phyloP scores from a whole-genome alignment of 495 filamentous ascomycete species.

The Aspergillus panamensis region DNA sequence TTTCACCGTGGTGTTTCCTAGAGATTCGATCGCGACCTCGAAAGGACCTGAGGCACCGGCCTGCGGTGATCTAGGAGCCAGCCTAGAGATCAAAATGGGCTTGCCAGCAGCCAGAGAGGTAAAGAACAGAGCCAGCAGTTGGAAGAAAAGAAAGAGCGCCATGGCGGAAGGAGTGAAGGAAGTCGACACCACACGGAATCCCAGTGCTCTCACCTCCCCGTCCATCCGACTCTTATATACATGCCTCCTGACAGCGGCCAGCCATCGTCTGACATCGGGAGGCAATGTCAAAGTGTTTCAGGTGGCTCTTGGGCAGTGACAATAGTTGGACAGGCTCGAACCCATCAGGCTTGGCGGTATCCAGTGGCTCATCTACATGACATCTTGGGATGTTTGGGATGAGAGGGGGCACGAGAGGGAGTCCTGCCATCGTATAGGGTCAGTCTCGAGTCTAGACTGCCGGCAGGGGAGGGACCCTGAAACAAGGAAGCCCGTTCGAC shows the following conservation, averaged over 20 bases:
- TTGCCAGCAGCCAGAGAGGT: constrained; percentile 22
- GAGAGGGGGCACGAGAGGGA: background rate
- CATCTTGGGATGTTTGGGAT: background rate
- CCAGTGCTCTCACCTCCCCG: background rate
- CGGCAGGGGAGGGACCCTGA: background rate
- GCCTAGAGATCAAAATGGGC: constrained; percentile 21
- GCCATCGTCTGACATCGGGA: background rate
- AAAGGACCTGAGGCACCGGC: constrained; percentile 11
- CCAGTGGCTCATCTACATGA: background rate
- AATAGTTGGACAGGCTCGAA: background rate
- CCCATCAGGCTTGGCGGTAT: background rate
- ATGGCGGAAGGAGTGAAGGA: constrained; percentile 15
- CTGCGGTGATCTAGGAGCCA: constrained; percentile 16
- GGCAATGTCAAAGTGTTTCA: background rate
- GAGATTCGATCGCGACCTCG: constrained; percentile 14
- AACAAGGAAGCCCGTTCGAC: constrained; percentile 6
- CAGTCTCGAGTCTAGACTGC: no score
- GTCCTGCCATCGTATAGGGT: no score
- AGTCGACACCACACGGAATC: no score
- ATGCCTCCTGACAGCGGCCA: background rate
- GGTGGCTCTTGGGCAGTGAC: background rate
- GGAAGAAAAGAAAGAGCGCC: constrained; percentile 17
- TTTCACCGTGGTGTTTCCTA: constrained; percentile 19
- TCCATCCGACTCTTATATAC: background rate
- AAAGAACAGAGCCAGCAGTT: constrained; percentile 14